These are phyloP conservation scores for Ascochyta viciae-villosae DNA, from an alignment of 2,329 filamentous ascomycete species.

Conservation along the genomic window DNA sequence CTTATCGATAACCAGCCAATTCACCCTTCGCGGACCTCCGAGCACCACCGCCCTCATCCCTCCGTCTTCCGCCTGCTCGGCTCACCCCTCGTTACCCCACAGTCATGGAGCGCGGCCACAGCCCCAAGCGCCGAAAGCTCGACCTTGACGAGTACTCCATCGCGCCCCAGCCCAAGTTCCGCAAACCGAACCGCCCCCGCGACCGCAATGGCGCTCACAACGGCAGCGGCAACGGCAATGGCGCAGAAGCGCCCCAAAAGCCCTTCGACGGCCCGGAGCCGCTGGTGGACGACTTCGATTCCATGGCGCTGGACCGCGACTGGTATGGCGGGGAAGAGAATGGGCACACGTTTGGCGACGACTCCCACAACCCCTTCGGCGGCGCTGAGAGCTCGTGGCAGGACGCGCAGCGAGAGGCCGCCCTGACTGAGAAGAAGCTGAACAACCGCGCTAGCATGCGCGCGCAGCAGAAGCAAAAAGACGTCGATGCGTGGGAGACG, in stretches of 20 bases:
- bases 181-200: slow-evolving; percentile 45
- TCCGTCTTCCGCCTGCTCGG: not conserved
- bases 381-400: slow-evolving; percentile 74
- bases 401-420: slow-evolving; percentile 77
- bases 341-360: slow-evolving; percentile 86
- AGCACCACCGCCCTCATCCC: slow-evolving; percentile 5
- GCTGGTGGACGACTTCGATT: slow-evolving; percentile 70
- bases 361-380: slow-evolving; percentile 91
- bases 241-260: slow-evolving; percentile 57
- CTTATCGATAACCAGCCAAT: slow-evolving; percentile 25
- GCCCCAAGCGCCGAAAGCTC: slow-evolving; percentile 71
- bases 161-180: slow-evolving; percentile 56
- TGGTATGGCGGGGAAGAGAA: slow-evolving; percentile 92
- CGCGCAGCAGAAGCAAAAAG: slow-evolving; percentile 84
- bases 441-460: slow-evolving; percentile 74
- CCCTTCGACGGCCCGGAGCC: slow-evolving; percentile 70
- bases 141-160: slow-evolving; percentile 67
- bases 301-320: slow-evolving; percentile 80
- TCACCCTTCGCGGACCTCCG: slow-evolving; percentile 29
- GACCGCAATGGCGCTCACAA: slow-evolving; percentile 44
- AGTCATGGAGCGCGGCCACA: slow-evolving; percentile 53
- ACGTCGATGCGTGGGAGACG: slow-evolving; percentile 97
- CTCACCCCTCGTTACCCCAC: not conserved
- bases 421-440: slow-evolving; percentile 80
- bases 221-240: slow-evolving; percentile 41